Percentiles rank a stretch among this genome's conserved stretches.
These are phyloP conservation scores for Brachypodium distachyon DNA, from an alignment of 202 grass and related monocot genomes.

Conservation along the genomic window DNA sequence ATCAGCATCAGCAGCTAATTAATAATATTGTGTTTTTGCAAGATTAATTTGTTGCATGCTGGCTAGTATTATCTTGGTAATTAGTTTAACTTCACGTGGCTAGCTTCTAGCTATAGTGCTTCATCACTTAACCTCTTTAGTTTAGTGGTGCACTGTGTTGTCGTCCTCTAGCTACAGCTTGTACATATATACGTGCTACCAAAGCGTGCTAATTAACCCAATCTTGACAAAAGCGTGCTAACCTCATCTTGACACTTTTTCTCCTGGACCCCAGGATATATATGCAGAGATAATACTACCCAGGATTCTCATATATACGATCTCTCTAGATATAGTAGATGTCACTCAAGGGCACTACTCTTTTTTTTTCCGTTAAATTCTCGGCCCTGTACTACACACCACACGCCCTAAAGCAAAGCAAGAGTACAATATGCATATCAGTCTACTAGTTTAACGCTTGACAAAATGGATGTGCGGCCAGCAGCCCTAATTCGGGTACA, in stretches of 20 bases:
- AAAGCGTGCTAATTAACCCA: too few species aligned
- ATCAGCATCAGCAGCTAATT: constrained; percentile 4
- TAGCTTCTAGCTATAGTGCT: constrained; percentile 32
- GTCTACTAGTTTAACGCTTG: too few species aligned
- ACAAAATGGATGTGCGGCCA: too few species aligned
- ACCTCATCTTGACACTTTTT: neutral
- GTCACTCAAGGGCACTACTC: neutral
- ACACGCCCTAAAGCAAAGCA: neutral
- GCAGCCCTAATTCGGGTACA: neutral
- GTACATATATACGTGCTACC: neutral
- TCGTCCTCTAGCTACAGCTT: neutral
- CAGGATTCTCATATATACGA: neutral
- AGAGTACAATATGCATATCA: neutral
- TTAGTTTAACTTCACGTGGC: constrained; percentile 30
- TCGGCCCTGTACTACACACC: too few species aligned
- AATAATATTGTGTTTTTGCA: too few species aligned
- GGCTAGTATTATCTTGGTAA: constrained; percentile 32
- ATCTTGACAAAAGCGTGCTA: too few species aligned
- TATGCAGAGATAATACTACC: neutral
- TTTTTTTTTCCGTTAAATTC: too few species aligned
- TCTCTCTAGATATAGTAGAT: neutral
- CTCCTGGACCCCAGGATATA: neutral
- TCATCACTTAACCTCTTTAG: neutral
- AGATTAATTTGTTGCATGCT: neutral
- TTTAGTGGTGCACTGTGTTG: neutral